These are phyloP conservation scores for Cylindrotheca fusiformis DNA, from an alignment of 108 stramenopile genomes.

Conservation along the genomic window DNA sequence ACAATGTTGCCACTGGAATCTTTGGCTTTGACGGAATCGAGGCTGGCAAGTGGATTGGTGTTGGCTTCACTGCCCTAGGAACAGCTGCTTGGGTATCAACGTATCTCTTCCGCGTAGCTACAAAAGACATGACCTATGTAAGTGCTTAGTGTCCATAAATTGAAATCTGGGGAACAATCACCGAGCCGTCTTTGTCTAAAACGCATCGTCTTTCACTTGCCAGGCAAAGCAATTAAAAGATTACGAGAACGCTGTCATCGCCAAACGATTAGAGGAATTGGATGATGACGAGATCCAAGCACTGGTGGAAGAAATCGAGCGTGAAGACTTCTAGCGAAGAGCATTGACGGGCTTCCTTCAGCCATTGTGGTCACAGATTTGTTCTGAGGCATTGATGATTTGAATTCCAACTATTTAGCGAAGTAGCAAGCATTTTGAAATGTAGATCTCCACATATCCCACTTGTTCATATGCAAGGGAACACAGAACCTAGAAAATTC, in stretches of 20 bases:
- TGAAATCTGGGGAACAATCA: background rate
- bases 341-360: background rate
- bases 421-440: too few relatives aligned
- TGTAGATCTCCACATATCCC: too few relatives aligned
- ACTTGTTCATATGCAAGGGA: too few relatives aligned
- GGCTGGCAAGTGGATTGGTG: slow-evolving; percentile 74
- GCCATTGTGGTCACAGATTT: too few relatives aligned
- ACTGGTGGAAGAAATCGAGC: slow-evolving; percentile 73
- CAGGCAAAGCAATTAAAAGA: slow-evolving; percentile 91
- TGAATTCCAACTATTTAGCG: too few relatives aligned
- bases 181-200: too few relatives aligned
- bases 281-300: slow-evolving; percentile 94
- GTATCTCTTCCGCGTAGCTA: slow-evolving; percentile 94
- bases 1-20: slow-evolving; percentile 53
- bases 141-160: slow-evolving; percentile 18
- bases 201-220: background rate
- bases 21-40: slow-evolving; percentile 72
- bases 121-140: slow-evolving; percentile 98
- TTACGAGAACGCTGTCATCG: slow-evolving; percentile 97
- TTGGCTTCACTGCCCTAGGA: slow-evolving; percentile 71
- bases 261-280: slow-evolving; percentile 92
- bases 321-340: slow-evolving; percentile 24
- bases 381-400: too few relatives aligned
- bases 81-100: slow-evolving; percentile 77
- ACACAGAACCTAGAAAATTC: too few relatives aligned